Conservation (phyloP, 306 rosid genomes). For the Sechiopsis laciniata region DNA sequence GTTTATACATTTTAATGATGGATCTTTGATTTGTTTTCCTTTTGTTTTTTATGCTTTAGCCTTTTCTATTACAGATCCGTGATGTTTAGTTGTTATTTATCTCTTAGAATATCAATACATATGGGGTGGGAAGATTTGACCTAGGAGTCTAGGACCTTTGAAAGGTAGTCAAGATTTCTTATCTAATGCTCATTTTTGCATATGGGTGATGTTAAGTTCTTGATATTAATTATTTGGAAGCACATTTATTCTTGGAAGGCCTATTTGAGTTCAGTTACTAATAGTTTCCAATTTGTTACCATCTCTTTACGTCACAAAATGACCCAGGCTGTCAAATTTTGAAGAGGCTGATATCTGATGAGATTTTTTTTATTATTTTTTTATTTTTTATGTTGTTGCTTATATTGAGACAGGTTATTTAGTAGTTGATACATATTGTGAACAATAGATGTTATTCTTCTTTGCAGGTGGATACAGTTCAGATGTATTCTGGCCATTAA, state of each 20-base stretch:
- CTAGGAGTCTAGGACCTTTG: background rate
- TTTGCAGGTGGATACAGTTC: conserved; percentile 5
- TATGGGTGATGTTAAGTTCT: background rate
- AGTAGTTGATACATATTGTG: background rate
- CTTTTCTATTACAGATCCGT: background rate
- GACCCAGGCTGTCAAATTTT: background rate
- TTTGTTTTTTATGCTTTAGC: background rate
- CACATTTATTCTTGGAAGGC: background rate
- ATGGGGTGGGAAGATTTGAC: too few relatives aligned
- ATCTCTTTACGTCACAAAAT: background rate
- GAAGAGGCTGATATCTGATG: background rate
- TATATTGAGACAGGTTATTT: too few relatives aligned
- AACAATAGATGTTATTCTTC: background rate
- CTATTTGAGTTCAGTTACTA: background rate
- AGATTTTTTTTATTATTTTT: background rate
- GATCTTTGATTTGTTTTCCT: background rate
- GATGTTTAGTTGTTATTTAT: too few relatives aligned
- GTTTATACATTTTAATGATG: background rate
- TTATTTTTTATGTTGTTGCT: background rate
- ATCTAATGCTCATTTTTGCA: background rate
- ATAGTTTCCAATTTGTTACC: background rate
- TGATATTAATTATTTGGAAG: background rate
- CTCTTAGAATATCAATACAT: too few relatives aligned
- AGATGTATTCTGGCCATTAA: conserved; percentile 3
- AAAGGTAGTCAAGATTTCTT: background rate